Percentiles rank a stretch among this genome's conserved stretches.
Evolutionary conservation across 768 basidiomycete genomes (phyloP).

Genomic region (Coprinellus micaceus): DNA sequence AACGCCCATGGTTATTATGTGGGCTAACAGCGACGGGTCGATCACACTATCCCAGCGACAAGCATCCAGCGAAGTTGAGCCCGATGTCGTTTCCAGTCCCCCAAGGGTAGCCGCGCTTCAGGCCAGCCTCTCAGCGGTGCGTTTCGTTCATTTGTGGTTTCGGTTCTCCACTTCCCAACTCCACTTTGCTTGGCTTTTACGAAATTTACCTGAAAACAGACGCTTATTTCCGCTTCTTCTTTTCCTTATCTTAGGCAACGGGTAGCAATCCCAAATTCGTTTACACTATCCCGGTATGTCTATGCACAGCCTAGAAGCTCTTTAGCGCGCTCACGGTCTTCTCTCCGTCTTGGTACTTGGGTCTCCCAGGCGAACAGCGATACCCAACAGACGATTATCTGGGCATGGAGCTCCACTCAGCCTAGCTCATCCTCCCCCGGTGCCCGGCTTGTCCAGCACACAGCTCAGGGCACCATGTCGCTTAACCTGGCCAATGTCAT

Average conservation of each 20-base stretch:
- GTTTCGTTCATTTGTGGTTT: slow-evolving; percentile 16
- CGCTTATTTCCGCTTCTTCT: not conserved
- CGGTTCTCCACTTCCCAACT: not conserved
- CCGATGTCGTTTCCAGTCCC: slow-evolving; percentile 50
- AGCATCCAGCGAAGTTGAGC: slow-evolving; percentile 51
- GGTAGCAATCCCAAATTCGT: slow-evolving; percentile 43
- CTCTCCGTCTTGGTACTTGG: not conserved
- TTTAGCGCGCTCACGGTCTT: not conserved
- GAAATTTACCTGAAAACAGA: not conserved
- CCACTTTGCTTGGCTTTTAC: not conserved
- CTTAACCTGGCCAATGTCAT: slow-evolving; percentile 48
- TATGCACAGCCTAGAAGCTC: not conserved
- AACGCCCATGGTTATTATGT: slow-evolving; percentile 70
- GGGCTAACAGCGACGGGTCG: slow-evolving; percentile 58
- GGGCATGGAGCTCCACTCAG: slow-evolving; percentile 48
- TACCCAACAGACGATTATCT: slow-evolving; percentile 48
- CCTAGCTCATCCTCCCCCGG: slow-evolving; percentile 44
- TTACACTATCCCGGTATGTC: slow-evolving; percentile 48
- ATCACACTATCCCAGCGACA: slow-evolving; percentile 65
- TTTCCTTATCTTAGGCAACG: slow-evolving; percentile 29
- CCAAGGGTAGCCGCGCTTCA: slow-evolving; percentile 46
- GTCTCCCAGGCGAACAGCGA: slow-evolving; percentile 39
- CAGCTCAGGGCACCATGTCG: slow-evolving; percentile 34
- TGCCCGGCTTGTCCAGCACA: slow-evolving; percentile 47
- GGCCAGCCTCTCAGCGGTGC: slow-evolving; percentile 34